phyloP scores from a whole-genome alignment of 441 rosid genomes.

The Biscutella auriculata region DNA sequence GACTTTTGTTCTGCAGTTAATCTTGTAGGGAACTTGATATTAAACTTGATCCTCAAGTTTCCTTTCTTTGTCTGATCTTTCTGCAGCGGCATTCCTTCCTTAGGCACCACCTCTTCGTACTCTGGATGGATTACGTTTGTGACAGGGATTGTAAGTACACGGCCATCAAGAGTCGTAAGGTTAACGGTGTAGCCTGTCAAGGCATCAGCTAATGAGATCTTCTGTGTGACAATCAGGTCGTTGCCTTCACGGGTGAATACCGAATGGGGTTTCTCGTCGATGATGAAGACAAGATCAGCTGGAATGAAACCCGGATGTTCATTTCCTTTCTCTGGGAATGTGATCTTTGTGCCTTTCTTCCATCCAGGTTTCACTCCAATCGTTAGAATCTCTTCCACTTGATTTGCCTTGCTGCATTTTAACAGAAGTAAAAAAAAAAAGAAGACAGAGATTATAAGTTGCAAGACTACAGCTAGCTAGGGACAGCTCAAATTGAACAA shows the following conservation, averaged over 20 bases:
- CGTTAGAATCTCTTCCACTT: constrained; percentile 45
- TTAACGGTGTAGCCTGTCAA: constrained; percentile 36
- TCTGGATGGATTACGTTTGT: constrained; percentile 39
- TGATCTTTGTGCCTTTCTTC: constrained; percentile 65
- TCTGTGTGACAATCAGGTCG: constrained; percentile 41
- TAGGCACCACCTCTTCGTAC: constrained; percentile 45
- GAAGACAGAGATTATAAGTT: not conserved
- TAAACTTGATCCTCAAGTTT: constrained; percentile 49
- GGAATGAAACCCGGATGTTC: constrained; percentile 44
- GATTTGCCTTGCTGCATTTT: constrained; percentile 28
- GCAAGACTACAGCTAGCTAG: not conserved
- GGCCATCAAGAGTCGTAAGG: constrained; percentile 43
- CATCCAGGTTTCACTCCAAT: constrained; percentile 49
- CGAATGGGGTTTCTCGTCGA: constrained; percentile 50
- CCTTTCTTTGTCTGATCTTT: constrained; percentile 47
- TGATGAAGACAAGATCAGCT: constrained; percentile 41
- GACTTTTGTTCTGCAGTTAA: constrained; percentile 45
- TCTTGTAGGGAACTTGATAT: constrained; percentile 47
- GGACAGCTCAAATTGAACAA: not conserved
- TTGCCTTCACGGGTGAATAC: constrained; percentile 46
- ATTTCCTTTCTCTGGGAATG: constrained; percentile 50
- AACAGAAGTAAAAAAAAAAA: not conserved
- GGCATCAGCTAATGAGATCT: constrained; percentile 43
- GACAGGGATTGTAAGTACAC: constrained; percentile 35
- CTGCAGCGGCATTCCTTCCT: constrained; percentile 54